phyloP scores from a whole-genome alignment of 1,284 basidiomycete species.

The Austroboletus rostrupii region DNA sequence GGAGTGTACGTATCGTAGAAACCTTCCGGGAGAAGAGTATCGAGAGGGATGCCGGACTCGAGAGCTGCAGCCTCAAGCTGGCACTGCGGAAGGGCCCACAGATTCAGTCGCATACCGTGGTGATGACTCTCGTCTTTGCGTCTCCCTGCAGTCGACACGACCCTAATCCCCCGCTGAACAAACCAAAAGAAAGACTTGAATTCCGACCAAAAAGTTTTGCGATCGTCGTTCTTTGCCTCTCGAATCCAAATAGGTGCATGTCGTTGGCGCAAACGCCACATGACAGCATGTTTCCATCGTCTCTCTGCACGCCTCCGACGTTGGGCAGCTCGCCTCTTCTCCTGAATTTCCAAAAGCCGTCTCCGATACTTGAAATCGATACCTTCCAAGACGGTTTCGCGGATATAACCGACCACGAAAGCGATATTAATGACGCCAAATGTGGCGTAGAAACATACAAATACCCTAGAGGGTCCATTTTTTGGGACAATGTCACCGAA shows the following conservation, averaged over 20 bases:
- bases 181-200: slow-evolving; percentile 12
- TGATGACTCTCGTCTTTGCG: slow-evolving; percentile 25
- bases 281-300: slow-evolving; percentile 56
- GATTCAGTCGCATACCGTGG: slow-evolving; percentile 52
- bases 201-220: slow-evolving; percentile 11
- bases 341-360: slow-evolving; percentile 42
- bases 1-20: slow-evolving; percentile 26
- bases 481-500: slow-evolving; percentile 73
- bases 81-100: slow-evolving; percentile 48
- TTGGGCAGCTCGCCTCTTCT: slow-evolving; percentile 36
- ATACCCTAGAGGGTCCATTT: slow-evolving; percentile 47
- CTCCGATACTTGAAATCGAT: slow-evolving; percentile 58
- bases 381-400: slow-evolving; percentile 70
- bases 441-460: slow-evolving; percentile 54
- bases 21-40: slow-evolving; percentile 42
- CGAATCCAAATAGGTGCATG: slow-evolving; percentile 50
- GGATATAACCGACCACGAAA: slow-evolving; percentile 60
- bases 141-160: slow-evolving; percentile 4
- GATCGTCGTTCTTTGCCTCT: slow-evolving; percentile 2
- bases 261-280: slow-evolving; percentile 51
- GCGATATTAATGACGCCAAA: slow-evolving; percentile 63
- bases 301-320: slow-evolving; percentile 38
- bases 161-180: not conserved
- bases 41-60: slow-evolving; percentile 58
- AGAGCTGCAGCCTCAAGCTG: slow-evolving; percentile 58